Conservation (phyloP, 1,284 basidiomycete species). For the Neonothopanus nambi region DNA sequence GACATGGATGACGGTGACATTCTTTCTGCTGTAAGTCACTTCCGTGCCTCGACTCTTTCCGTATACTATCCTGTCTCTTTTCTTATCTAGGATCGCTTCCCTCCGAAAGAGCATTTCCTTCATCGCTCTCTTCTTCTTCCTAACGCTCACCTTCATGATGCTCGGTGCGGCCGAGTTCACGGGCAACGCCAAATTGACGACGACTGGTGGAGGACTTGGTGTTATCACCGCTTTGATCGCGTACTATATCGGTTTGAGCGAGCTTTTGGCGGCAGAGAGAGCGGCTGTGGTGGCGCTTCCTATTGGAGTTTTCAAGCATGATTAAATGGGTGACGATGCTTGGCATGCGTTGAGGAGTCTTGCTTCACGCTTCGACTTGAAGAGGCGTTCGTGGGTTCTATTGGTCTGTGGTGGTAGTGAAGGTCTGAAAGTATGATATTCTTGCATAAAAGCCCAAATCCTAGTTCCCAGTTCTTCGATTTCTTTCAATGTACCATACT, state of each 20-base stretch:
- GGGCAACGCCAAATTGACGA: constrained; percentile 23
- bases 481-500: too few relatives aligned
- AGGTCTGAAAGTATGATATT: too few relatives aligned
- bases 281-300: constrained; percentile 51
- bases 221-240: constrained; percentile 66
- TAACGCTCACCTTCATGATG: constrained; percentile 64
- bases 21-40: constrained; percentile 54
- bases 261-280: constrained; percentile 56
- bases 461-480: too few relatives aligned
- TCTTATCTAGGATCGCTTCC: constrained; percentile 51
- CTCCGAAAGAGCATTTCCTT: constrained; percentile 69
- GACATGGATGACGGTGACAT: constrained; percentile 72
- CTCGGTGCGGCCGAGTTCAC: constrained; percentile 51
- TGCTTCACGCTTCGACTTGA: too few relatives aligned
- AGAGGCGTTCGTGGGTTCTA: too few relatives aligned
- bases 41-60: constrained; percentile 19
- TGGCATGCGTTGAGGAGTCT: too few relatives aligned
- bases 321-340: too few relatives aligned
- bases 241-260: constrained; percentile 66
- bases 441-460: too few relatives aligned
- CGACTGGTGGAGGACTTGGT: constrained; percentile 57
- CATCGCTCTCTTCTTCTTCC: constrained; percentile 70
- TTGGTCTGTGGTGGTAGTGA: too few relatives aligned
- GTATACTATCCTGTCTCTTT: constrained; percentile 53
- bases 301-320: constrained; percentile 33